These are phyloP conservation scores for Blastobotrys elegans DNA, from an alignment of 1,139 yeast species.

Conservation along the genomic window DNA sequence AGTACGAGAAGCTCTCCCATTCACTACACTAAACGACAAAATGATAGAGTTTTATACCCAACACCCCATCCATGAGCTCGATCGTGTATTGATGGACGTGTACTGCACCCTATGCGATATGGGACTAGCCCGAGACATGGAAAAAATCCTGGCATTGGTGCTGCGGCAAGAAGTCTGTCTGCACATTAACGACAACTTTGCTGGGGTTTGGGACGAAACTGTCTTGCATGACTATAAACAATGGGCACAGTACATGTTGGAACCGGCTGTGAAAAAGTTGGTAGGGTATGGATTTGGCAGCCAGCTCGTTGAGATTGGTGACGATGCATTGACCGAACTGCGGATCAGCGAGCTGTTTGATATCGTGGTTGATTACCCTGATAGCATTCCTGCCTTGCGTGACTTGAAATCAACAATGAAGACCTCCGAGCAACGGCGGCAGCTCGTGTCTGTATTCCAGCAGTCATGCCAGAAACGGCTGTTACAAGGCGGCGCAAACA, in stretches of 20 bases:
- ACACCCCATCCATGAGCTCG: conserved; percentile 15
- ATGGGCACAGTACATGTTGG: conserved; percentile 9
- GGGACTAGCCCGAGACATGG: conserved; percentile 16
- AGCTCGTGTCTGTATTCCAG: conserved; percentile 53
- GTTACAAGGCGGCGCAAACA: conserved; percentile 79
- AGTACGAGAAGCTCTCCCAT: conserved; percentile 19
- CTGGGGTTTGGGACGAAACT: conserved; percentile 18
- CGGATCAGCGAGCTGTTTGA: conserved; percentile 63
- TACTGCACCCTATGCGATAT: conserved; percentile 10
- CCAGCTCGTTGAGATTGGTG: conserved; percentile 11
- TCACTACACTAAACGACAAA: conserved; percentile 13
- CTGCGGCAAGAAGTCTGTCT: conserved; percentile 13
- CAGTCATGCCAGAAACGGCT: conserved; percentile 46
- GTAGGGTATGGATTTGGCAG: conserved; percentile 4
- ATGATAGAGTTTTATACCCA: conserved; percentile 12
- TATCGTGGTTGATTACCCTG: conserved; percentile 56
- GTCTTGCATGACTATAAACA: conserved; percentile 17
- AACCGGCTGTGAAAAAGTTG: background rate
- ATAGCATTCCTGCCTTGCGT: conserved; percentile 51
- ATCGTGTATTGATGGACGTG: conserved; percentile 7
- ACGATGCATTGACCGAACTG: conserved; percentile 24
- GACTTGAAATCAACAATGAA: conserved; percentile 48
- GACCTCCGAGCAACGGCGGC: conserved; percentile 41
- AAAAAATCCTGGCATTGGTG: conserved; percentile 15
- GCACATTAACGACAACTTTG: conserved; percentile 11